These are phyloP conservation scores for Houttuynia cordata DNA, from an alignment of 164 flowering plant species.

Conservation along the genomic window DNA sequence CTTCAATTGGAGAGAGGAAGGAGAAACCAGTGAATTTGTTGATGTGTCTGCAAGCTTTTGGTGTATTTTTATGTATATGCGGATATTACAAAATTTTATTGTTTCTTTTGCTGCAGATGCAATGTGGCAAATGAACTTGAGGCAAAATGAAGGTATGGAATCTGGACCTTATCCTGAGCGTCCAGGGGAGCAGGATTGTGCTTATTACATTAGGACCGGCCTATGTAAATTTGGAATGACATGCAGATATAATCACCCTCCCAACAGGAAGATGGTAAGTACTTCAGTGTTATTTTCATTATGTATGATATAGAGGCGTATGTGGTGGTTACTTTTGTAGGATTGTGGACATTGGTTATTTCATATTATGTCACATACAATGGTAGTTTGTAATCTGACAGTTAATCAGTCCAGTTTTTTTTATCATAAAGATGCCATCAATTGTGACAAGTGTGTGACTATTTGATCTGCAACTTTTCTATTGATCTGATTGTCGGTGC, in stretches of 20 bases:
- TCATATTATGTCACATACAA: too few species aligned
- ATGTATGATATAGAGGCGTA: not conserved
- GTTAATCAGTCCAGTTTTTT: too few species aligned
- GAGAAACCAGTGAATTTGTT: not conserved
- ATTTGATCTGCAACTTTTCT: too few species aligned
- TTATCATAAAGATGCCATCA: too few species aligned
- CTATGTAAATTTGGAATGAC: conserved; percentile 84
- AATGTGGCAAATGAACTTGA: conserved; percentile 77
- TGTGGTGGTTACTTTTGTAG: not conserved
- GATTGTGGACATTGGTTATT: not conserved
- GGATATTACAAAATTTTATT: not conserved
- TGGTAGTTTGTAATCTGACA: too few species aligned
- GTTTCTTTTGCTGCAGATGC: conserved; percentile 32
- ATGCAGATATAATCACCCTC: conserved; percentile 94
- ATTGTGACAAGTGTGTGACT: too few species aligned
- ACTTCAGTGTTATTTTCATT: conserved; percentile 1
- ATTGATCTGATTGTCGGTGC: too few species aligned
- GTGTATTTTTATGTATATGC: not conserved
- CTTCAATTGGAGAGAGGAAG: not conserved
- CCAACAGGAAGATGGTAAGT: conserved; percentile 75
- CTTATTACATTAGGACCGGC: conserved; percentile 89
- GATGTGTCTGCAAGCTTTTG: not conserved
- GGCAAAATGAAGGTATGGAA: conserved; percentile 63
- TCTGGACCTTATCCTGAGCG: conserved; percentile 76
- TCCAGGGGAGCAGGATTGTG: conserved; percentile 86